Evolutionary conservation across 2,329 filamentous ascomycete genomes (phyloP).

Genomic region (Cadophora sp.): DNA sequence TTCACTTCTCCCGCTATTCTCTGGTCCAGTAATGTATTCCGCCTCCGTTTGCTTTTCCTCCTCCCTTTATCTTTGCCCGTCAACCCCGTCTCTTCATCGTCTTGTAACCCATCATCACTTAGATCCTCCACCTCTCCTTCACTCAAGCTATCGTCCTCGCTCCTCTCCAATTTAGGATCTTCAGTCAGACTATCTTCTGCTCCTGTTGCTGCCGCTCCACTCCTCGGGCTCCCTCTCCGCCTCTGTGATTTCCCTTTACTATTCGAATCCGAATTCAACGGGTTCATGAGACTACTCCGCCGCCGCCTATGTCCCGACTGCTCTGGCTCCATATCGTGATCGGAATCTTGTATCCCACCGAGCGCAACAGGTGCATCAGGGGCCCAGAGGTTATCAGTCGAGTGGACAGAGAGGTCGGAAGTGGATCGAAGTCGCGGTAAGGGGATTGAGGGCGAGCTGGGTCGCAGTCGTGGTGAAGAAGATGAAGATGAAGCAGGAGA

Average conservation of each 20-base stretch:
- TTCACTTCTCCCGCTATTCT: slow-evolving; percentile 60
- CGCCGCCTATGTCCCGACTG: slow-evolving; percentile 44
- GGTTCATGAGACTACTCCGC: slow-evolving; percentile 44
- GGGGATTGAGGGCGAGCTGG: slow-evolving; percentile 13
- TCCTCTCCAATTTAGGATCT: slow-evolving; percentile 32
- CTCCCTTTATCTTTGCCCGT: slow-evolving; percentile 75
- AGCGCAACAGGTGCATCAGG: slow-evolving; percentile 38
- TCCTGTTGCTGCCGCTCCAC: slow-evolving; percentile 23
- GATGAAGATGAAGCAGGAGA: slow-evolving; percentile 8
- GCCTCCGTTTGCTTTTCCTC: slow-evolving; percentile 69
- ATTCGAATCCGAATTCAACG: slow-evolving; percentile 27
- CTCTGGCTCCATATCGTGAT: slow-evolving; percentile 38
- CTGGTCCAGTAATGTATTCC: slow-evolving; percentile 73
- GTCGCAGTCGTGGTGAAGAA: slow-evolving; percentile 9
- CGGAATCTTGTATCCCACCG: slow-evolving; percentile 31
- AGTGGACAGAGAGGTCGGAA: slow-evolving; percentile 27
- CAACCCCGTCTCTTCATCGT: slow-evolving; percentile 90
- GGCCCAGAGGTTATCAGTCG: slow-evolving; percentile 31
- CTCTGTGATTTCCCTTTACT: slow-evolving; percentile 22
- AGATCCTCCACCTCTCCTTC: slow-evolving; percentile 64
- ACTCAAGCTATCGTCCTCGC: slow-evolving; percentile 44
- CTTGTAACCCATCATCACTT: slow-evolving; percentile 74
- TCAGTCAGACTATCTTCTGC: slow-evolving; percentile 32
- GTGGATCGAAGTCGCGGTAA: slow-evolving; percentile 28
- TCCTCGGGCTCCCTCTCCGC: slow-evolving; percentile 26